Percentiles rank a stretch among this genome's conserved stretches.
Conservation (phyloP, 768 basidiomycete genomes). For the Boletus coccyginus region DNA sequence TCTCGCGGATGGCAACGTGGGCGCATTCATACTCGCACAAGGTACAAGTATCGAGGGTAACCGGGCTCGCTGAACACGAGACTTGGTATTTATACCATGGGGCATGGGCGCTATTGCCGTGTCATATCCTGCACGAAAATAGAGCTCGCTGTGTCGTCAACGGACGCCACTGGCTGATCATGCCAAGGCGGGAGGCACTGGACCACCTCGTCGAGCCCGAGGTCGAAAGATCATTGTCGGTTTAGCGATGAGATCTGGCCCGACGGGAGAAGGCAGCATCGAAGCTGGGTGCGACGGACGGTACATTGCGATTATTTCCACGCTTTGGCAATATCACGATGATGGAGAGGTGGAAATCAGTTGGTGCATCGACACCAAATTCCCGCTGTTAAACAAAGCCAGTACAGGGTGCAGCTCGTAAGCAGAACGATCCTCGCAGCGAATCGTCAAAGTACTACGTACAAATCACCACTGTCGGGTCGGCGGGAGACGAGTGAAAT, state of each 20-base stretch:
- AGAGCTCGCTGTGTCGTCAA: neutral
- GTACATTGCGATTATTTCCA: neutral
- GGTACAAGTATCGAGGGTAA: neutral
- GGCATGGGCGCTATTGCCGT: neutral
- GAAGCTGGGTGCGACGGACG: neutral
- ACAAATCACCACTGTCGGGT: neutral
- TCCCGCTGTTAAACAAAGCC: slow-evolving; percentile 1
- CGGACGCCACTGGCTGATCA: neutral
- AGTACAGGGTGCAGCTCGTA: neutral
- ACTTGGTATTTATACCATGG: neutral
- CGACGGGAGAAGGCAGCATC: neutral
- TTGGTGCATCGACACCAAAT: neutral
- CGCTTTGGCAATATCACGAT: neutral
- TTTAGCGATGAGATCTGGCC: neutral
- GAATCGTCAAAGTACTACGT: slow-evolving; percentile 8
- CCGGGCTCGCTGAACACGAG: neutral
- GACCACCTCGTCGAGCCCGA: neutral
- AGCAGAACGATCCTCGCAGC: slow-evolving; percentile 4
- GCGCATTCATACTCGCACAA: slow-evolving; percentile 7
- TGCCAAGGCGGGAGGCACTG: neutral
- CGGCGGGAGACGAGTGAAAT: neutral
- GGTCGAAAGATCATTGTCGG: neutral
- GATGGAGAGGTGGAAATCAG: neutral
- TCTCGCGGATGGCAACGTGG: neutral
- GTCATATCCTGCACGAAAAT: neutral